These are phyloP conservation scores for Trichocomaceae sp. DNA, from an alignment of 2,329 filamentous ascomycete species.

Conservation along the genomic window DNA sequence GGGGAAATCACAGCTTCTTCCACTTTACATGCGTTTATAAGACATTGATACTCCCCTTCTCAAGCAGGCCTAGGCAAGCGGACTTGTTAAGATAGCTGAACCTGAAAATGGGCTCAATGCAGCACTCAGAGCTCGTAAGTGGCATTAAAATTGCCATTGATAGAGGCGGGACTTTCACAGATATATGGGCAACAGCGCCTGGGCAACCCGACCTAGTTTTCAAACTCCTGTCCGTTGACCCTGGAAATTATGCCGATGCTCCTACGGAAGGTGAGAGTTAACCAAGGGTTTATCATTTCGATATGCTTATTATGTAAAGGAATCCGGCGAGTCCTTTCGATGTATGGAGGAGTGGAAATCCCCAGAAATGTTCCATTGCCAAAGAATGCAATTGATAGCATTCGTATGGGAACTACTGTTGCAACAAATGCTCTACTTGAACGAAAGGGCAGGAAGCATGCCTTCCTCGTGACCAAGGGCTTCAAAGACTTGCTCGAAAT, in stretches of 20 bases:
- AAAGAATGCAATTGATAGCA: slow-evolving; percentile 28
- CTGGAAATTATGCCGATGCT: slow-evolving; percentile 42
- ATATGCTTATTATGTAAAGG: slow-evolving; percentile 31
- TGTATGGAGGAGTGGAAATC: slow-evolving; percentile 2
- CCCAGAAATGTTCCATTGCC: background rate
- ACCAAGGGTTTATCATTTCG: slow-evolving; percentile 54
- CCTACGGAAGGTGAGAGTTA: slow-evolving; percentile 67
- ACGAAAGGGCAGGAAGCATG: slow-evolving; percentile 18
- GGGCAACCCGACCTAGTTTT: slow-evolving; percentile 33
- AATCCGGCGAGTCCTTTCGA: slow-evolving; percentile 8
- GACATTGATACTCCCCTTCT: background rate
- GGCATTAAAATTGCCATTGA: slow-evolving; percentile 16
- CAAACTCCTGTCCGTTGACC: slow-evolving; percentile 33
- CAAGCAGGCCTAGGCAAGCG: background rate
- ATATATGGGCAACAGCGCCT: slow-evolving; percentile 33
- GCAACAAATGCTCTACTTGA: slow-evolving; percentile 69
- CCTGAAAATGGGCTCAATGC: background rate
- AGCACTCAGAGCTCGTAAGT: background rate
- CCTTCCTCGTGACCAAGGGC: slow-evolving; percentile 65
- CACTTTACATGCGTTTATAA: background rate
- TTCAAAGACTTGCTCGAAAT: slow-evolving; percentile 84
- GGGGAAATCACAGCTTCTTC: background rate
- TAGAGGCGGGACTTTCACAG: slow-evolving; percentile 36
- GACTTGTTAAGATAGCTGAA: background rate
- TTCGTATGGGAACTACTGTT: slow-evolving; percentile 87